phyloP scores from a whole-genome alignment of 768 basidiomycete genomes.

The Amanita pallidorosea region DNA sequence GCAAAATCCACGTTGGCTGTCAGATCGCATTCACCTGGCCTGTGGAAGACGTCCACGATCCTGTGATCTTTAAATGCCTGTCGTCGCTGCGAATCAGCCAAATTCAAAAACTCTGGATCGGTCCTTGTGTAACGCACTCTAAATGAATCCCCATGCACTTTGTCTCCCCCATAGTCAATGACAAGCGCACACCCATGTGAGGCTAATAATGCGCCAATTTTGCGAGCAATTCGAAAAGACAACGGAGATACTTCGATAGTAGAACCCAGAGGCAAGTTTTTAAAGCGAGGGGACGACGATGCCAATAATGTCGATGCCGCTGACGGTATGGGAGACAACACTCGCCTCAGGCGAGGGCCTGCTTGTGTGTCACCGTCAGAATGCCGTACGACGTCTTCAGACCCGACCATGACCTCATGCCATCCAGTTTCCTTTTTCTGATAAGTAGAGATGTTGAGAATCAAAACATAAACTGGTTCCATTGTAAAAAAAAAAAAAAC shows the following conservation, averaged over 20 bases:
- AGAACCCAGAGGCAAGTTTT: constrained; percentile 52
- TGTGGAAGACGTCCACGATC: constrained; percentile 74
- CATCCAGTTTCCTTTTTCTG: constrained; percentile 76
- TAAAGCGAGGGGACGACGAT: constrained; percentile 60
- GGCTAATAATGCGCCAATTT: constrained; percentile 54
- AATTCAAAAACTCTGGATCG: background rate
- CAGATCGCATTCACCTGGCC: constrained; percentile 82
- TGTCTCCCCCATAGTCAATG: constrained; percentile 81
- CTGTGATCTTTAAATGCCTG: constrained; percentile 88
- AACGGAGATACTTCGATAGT: constrained; percentile 75
- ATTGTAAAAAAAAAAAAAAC: constrained; percentile 7
- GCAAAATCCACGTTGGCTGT: constrained; percentile 98
- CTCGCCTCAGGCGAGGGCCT: constrained; percentile 40
- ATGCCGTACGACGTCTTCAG: constrained; percentile 10
- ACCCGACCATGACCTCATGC: constrained; percentile 75
- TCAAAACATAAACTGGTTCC: background rate
- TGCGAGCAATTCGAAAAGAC: constrained; percentile 56
- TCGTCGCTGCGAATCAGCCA: constrained; percentile 1
- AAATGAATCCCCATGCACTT: constrained; percentile 63
- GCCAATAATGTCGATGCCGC: constrained; percentile 45
- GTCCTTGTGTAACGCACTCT: constrained; percentile 49
- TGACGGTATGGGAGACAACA: constrained; percentile 50
- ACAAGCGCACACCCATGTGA: constrained; percentile 58
- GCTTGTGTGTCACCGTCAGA: background rate
- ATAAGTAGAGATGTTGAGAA: background rate